phyloP scores from a whole-genome alignment of 2,329 filamentous ascomycete genomes.

The Ceratocystis diversiconidia region DNA sequence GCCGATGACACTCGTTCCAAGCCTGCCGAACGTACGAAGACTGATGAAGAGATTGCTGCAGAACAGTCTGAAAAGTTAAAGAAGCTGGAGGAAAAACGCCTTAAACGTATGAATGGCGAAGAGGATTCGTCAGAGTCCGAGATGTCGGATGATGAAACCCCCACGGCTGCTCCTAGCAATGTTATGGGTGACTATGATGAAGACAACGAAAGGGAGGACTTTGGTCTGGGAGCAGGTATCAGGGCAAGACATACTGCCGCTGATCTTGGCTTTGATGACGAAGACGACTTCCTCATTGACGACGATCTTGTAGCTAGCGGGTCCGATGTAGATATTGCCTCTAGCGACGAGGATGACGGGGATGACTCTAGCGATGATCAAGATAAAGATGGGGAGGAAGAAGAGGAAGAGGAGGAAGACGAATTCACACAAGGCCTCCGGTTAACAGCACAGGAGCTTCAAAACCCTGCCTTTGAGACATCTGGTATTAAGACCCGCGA shows the following conservation, averaged over 20 bases:
- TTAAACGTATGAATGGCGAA: slow-evolving; percentile 78
- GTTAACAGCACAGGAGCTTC: slow-evolving; percentile 43
- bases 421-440: slow-evolving; percentile 56
- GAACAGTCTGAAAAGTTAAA: slow-evolving; percentile 65
- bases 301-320: slow-evolving; percentile 75
- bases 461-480: slow-evolving; percentile 38
- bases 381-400: slow-evolving; percentile 26
- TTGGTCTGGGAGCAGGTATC: slow-evolving; percentile 46
- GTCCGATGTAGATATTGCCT: slow-evolving; percentile 49
- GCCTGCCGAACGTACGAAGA: slow-evolving; percentile 79
- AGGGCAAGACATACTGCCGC: slow-evolving; percentile 41
- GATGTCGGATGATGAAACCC: slow-evolving; percentile 19
- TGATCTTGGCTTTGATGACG: slow-evolving; percentile 68
- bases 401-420: slow-evolving; percentile 39
- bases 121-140: slow-evolving; percentile 50
- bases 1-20: slow-evolving; percentile 72
- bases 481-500: slow-evolving; percentile 28
- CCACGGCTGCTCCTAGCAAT: slow-evolving; percentile 8
- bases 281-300: slow-evolving; percentile 86
- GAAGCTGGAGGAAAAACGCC: slow-evolving; percentile 67
- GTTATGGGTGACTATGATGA: slow-evolving; percentile 8
- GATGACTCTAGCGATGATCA: slow-evolving; percentile 34
- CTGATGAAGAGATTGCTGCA: slow-evolving; percentile 67
- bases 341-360: slow-evolving; percentile 39
- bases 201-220: slow-evolving; percentile 41